Percentiles rank a stretch among this genome's conserved stretches.
These are phyloP conservation scores for Tarenaya hassleriana DNA, from an alignment of 345 rosid species.

Conservation along the genomic window DNA sequence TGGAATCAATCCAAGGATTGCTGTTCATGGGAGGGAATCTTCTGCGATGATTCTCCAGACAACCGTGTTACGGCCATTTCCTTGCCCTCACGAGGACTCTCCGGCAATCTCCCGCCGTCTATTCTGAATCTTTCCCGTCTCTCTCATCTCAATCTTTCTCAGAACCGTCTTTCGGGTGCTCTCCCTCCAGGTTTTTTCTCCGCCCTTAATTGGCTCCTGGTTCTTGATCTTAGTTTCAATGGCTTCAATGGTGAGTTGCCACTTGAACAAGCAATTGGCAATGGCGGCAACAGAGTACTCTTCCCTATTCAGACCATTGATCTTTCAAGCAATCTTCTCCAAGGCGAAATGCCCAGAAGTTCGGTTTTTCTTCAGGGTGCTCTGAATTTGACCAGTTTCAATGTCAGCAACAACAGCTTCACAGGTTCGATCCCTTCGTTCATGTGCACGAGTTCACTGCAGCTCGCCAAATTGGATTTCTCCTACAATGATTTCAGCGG, in stretches of 20 bases:
- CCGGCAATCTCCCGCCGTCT: conserved; percentile 35
- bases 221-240: conserved; percentile 67
- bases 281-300: background rate
- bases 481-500: conserved; percentile 53
- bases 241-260: conserved; percentile 52
- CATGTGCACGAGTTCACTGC: conserved; percentile 41
- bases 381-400: conserved; percentile 44
- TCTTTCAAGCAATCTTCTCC: conserved; percentile 60
- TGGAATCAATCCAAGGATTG: conserved; percentile 42
- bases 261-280: conserved; percentile 16
- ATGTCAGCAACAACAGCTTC: conserved; percentile 66
- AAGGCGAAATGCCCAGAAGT: conserved; percentile 34
- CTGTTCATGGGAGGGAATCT: conserved; percentile 69
- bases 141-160: conserved; percentile 51
- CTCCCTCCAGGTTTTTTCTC: conserved; percentile 39
- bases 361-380: conserved; percentile 32
- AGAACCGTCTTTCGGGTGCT: conserved; percentile 46
- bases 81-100: conserved; percentile 45
- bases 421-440: conserved; percentile 48
- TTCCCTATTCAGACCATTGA: conserved; percentile 34
- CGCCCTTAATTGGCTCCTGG: conserved; percentile 33
- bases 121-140: conserved; percentile 37
- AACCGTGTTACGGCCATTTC: conserved; percentile 39
- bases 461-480: conserved; percentile 43
- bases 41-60: conserved; percentile 26